Evolutionary conservation across 2,329 filamentous ascomycete genomes (phyloP).

Genomic region (Fusarium abutilonis): DNA sequence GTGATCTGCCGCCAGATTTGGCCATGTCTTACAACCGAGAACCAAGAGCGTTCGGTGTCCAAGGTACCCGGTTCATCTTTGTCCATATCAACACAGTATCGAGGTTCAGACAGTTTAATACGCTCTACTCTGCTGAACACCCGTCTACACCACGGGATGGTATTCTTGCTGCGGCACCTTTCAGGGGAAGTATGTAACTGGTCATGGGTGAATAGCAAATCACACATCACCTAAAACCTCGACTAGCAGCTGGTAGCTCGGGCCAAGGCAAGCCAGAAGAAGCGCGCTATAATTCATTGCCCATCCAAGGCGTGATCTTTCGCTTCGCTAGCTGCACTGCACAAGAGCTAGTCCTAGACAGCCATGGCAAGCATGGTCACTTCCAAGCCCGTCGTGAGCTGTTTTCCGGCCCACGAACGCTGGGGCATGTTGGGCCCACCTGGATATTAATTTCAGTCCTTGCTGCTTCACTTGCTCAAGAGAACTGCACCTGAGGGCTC

Average conservation of each 20-base stretch:
- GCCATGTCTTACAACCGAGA: constrained; percentile 15
- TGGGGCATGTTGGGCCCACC: constrained; percentile 22
- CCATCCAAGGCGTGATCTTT: constrained; percentile 31
- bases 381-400: constrained; percentile 29
- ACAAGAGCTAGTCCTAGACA: constrained; percentile 21
- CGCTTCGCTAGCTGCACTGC: constrained; percentile 10
- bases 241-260: constrained; percentile 35
- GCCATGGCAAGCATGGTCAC: constrained; percentile 8
- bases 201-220: constrained; percentile 22
- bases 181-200: constrained; percentile 20
- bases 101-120: not conserved
- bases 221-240: constrained; percentile 22
- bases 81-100: not conserved
- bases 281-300: constrained; percentile 9
- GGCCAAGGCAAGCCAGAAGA: constrained; percentile 29
- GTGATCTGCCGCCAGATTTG: constrained; percentile 41
- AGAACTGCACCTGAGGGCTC: not conserved
- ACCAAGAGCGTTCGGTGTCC: not conserved
- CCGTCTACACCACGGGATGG: not conserved
- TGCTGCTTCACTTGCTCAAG: constrained; percentile 16
- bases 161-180: constrained; percentile 4
- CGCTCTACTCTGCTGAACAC: not conserved
- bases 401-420: constrained; percentile 26
- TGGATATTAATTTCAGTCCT: constrained; percentile 31
- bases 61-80: not conserved